Base-by-base conservation (phyloP, 441 rosid species). In the Melianthus villosus region DNA sequence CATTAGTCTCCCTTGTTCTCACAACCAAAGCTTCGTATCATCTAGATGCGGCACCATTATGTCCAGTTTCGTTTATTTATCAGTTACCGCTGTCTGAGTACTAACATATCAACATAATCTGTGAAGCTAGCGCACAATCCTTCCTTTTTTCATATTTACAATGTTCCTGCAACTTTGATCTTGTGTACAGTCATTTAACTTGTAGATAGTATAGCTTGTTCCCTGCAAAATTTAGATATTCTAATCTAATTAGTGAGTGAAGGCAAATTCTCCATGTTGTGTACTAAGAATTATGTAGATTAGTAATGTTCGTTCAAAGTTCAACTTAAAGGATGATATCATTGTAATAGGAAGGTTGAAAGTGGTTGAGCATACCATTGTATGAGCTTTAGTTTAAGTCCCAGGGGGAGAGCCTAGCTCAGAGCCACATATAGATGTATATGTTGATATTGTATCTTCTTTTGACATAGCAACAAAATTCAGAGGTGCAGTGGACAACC, bases 371-470 rank as follows among this genome's bases (percentile, higher is more conserved):
- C 58, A 16, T 66, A 73, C 81, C 72, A 25, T 40, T 32, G 12
- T 36, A 40, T 25, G 25, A 14, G 27, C 30, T 29, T 19, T 12
- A 9, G 39, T 22, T 67, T 48, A 80, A 42, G 56, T 37, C 12
- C 65, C 96, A 4, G 71, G 78, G 44, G 95, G 96, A 30, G 96
- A 91, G 47, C 67, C 91, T 3, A 72, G 77, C 56, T 91, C 98
- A 28, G 93, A 91, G 45, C 73, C 93, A 38, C 75, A 77, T 2
- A 77, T 42, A 13, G 96, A 91, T 16, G 98, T 82, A 65, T 79
- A 84, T 1, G 73, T 53, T 8, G 96, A 91, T 52, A 79, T 69
- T 3, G 91, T 64, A 56, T 91, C 94, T 42, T 82, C 98, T 59
- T 91, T 91, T 17, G 78, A 64, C 14, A 91, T 60, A 34, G 86